phyloP scores from a whole-genome alignment of 257 asterid species.

The Euphrasia confusa region DNA sequence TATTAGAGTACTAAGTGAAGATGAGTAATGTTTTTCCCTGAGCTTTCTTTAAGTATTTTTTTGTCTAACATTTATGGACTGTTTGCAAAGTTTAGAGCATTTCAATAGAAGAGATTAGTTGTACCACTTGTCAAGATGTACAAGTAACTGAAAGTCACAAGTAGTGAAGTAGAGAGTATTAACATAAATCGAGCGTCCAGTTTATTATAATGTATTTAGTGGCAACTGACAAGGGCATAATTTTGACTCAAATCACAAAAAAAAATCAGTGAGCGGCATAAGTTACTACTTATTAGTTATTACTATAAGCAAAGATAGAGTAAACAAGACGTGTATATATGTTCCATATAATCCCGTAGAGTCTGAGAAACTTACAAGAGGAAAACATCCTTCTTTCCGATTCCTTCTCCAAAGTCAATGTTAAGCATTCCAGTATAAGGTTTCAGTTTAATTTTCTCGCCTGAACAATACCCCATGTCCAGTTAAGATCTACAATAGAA shows the following conservation, averaged over 20 bases:
- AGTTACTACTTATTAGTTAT: not conserved
- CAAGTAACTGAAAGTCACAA: too few relatives aligned
- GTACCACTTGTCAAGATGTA: too few relatives aligned
- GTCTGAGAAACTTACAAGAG: conserved; percentile 56
- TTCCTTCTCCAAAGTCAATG: conserved; percentile 83
- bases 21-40: too few relatives aligned
- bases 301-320: not conserved
- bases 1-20: not conserved
- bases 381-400: conserved; percentile 78
- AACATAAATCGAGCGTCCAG: not conserved
- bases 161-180: too few relatives aligned
- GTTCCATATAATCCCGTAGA: not conserved
- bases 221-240: conserved; percentile 1
- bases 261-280: not conserved
- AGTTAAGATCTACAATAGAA: conserved; percentile 10
- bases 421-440: conserved; percentile 92
- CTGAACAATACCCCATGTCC: conserved; percentile 35
- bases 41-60: too few relatives aligned
- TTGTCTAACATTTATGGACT: too few relatives aligned
- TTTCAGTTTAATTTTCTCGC: conserved; percentile 62
- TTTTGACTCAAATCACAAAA: not conserved
- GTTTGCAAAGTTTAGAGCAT: too few relatives aligned
- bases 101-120: too few relatives aligned
- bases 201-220: conserved; percentile 7
- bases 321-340: not conserved